phyloP scores from a whole-genome alignment of 1,284 basidiomycete species.

The Sanghuangporus weigelae region DNA sequence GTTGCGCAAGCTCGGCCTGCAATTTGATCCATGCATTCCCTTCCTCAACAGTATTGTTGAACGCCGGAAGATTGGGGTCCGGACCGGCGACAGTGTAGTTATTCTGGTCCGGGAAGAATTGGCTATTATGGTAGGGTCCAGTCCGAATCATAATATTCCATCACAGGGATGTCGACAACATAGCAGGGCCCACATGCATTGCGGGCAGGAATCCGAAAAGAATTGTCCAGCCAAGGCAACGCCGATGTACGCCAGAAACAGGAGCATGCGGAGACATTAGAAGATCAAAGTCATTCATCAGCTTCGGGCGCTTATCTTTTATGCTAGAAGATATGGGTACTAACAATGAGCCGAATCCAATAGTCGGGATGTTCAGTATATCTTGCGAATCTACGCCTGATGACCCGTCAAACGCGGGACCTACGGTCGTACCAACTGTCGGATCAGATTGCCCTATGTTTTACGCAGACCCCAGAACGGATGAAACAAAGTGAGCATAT shows the following conservation, averaged over 20 bases:
- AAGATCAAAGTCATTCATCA: constrained; percentile 1
- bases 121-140: constrained; percentile 24
- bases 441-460: constrained; percentile 13
- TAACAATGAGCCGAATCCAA: constrained; percentile 49
- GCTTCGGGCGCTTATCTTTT: not conserved
- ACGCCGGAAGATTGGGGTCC: constrained; percentile 43
- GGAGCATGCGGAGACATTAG: not conserved
- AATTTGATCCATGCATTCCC: constrained; percentile 51
- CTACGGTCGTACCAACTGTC: constrained; percentile 25
- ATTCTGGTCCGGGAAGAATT: constrained; percentile 64
- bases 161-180: not conserved
- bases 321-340: constrained; percentile 3
- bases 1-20: constrained; percentile 38
- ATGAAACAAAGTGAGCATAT: not conserved
- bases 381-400: constrained; percentile 65
- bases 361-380: constrained; percentile 49
- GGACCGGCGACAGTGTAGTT: constrained; percentile 34
- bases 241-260: not conserved
- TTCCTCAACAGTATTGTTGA: constrained; percentile 44
- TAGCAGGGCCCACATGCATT: not conserved
- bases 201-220: not conserved
- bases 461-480: constrained; percentile 6
- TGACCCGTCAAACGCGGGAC: constrained; percentile 51
- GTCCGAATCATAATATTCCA: not conserved
- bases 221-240: not conserved